Evolutionary conservation across 495 filamentous ascomycete genomes (phyloP), one percentile per base, ranked within the genome.

Genomic region (Durotheca rogersii): DNA sequence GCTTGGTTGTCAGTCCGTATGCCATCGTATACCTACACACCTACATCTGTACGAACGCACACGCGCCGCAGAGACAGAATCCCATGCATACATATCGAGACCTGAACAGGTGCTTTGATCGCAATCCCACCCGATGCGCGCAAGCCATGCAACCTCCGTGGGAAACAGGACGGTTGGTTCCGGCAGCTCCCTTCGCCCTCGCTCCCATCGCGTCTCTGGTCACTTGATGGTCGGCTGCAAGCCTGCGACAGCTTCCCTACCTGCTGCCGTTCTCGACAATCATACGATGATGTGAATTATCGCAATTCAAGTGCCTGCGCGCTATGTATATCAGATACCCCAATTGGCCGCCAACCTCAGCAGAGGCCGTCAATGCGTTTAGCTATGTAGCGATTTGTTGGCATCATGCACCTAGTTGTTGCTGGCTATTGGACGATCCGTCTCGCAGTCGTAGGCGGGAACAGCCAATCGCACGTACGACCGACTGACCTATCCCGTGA

Each of bases 331-430:
- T 57, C 23, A 19, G 36, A 58, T 46, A 58, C 44, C 34, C 55
- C 49, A 58, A 58, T 58, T 58, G 43, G 55, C 53, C 55, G 44
- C 55, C 34, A 53, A 49, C 55, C 55, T 58, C 55, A 57, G 42
- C 41, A 53, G 41, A 54, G n/a, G 46, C 50, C 41, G 50, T 59
- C 50, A 47, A 54, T 54, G 56, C 50, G 50, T 42, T 25, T 59
- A n/a, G n/a, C n/a, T n/a, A n/a, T n/a, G n/a, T 27, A 59, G 30
- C 50, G 55, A 59, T 59, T 59, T 54, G 56, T 54, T 59, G 56
- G 56, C 56, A 53, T 40, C 41, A 59, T 59, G 46, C 56, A 32
- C 41, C 55, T 49, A 50, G 55, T 41, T 50, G 15, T 59, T 42
- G 30, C 44, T 53, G 37, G 53, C 56, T 36, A 59, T 59, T 59